Base-by-base conservation (phyloP, 805 yeast species). In the Middelhovenomyces tepae region DNA sequence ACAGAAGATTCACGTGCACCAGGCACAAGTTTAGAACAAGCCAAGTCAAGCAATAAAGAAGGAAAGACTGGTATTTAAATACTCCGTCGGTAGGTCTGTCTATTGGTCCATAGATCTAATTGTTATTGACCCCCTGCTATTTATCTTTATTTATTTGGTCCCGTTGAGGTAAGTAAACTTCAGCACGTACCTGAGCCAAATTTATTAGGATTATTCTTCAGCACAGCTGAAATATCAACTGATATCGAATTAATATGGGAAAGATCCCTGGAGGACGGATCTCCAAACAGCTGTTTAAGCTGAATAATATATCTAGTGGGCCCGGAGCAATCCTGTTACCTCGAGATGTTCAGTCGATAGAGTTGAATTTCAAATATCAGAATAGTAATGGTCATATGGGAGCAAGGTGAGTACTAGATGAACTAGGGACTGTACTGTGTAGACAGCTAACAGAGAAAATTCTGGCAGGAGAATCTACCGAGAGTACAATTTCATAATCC, bases 401-500 rank as follows among this genome's bases (percentile, higher is more conserved):
- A 5, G 44, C 51, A 10, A 9, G 26, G 28, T 26, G n/a, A 26
- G 28, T 26, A 10, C n/a, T 21, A 21, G 10, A 21, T 10, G 23
- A 10, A 21, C 10, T 21, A 9, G 23, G n/a, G 9, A 21, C 23
- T 9, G 9, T 21, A n/a, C 10, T n/a, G 9, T 10, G 23, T 21
- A n/a, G 23, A 21, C 23, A 21, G n/a, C n/a, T n/a, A n/a, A n/a
- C n/a, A n/a, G n/a, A 73, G 77, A 47, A 69, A 71, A 44, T 83
- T 86, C 57, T 82, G 93, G 91, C 73, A 71, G 46, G 60, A 65
- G 32, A 70, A 74, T 57, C 62, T 86, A 37, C 93, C 91, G 16
- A 74, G 86, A 5, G 65, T 86, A 42, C 77, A 74, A 53, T 86
- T 81, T 56, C 87, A 84, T 60, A 86, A 86, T 55, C 87, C 89